Evolutionary conservation across 257 asterid genomes (phyloP), one percentile per base, ranked within the genome.

Genomic region (Catharanthus roseus): DNA sequence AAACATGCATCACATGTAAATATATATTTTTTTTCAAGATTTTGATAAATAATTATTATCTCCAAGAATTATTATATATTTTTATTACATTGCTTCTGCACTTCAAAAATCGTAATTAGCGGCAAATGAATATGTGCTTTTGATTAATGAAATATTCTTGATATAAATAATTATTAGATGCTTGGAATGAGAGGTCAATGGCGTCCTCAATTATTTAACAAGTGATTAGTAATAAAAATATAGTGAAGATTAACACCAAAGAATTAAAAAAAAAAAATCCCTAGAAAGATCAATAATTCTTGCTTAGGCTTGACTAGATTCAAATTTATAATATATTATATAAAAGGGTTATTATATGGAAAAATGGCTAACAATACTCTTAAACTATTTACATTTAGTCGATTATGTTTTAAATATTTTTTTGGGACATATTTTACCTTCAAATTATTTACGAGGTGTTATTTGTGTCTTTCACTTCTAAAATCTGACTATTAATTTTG

Each of bases 131-230:
- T 36, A 29, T 33, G 4, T 62, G 41, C 8, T 16, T 16, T 0
- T 31, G 0, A 49, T 49, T 71, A 23, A 29, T 26, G 10, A 36
- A 26, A 23, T 6, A 13, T 57, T 58, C 62, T 16, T 66, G 76
- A 72, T 70, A 72, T 79, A 44, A 11, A 8, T 57, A 38, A 38
- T 38, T 38, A 38, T 38, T 42, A 42, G 65, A 67, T 38, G 75
- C 74, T 70, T 58, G 70, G 73, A 82, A 80, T 80, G 73, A 49
- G 49, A 41, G 53, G 72, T 74, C 70, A 71, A 49, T 67, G 53
- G 56, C 13, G 74, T 61, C 77, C 78, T 75, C 81, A 75, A 79
- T 82, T 76, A 81, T 54, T 62, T 49, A 67, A 66, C 47, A 72
- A 54, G 31, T 51, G 60, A n/a, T n/a, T n/a, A 68, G 47, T 62